Percentiles rank a stretch among this genome's conserved stretches.
phyloP scores from a whole-genome alignment of 371 early-diverging fungal genomes.

The Cokeromyces recurvatus region DNA sequence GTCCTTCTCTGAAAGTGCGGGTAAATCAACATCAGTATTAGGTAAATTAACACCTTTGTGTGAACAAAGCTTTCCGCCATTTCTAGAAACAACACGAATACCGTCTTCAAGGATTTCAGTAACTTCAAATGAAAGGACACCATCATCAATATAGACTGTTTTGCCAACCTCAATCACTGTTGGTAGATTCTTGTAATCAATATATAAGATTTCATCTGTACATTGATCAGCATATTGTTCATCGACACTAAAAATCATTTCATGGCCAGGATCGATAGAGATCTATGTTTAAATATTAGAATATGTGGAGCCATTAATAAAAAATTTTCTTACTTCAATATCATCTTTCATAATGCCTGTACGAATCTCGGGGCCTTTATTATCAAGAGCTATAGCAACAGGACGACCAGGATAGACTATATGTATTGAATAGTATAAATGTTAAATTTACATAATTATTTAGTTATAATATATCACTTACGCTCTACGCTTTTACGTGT shows the following conservation, averaged over 20 bases:
- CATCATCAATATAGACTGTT: constrained; percentile 85
- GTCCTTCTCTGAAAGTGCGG: constrained; percentile 94
- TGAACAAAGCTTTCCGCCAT: constrained; percentile 71
- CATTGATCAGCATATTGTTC: constrained; percentile 60
- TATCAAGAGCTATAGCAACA: constrained; percentile 85
- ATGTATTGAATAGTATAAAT: not conserved
- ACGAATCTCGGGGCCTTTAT: constrained; percentile 85
- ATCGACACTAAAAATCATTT: constrained; percentile 84
- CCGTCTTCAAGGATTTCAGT: constrained; percentile 55
- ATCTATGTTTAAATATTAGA: too few relatives aligned
- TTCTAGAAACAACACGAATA: constrained; percentile 69
- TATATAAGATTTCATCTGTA: constrained; percentile 69
- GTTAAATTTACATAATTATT: not conserved
- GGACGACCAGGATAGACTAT: constrained; percentile 61
- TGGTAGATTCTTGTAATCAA: constrained; percentile 87
- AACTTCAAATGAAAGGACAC: constrained; percentile 81
- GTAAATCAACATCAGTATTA: constrained; percentile 82
- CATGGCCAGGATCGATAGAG: constrained; percentile 68
- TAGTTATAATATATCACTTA: constrained; percentile 14
- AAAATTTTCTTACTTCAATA: constrained; percentile 29
- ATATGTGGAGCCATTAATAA: not conserved
- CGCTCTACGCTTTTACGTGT: constrained; percentile 55
- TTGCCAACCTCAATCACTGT: constrained; percentile 79
- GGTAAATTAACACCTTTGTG: constrained; percentile 91
- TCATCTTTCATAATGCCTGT: constrained; percentile 73